Base-by-base conservation (phyloP, 805 yeast genomes). In the Yarrowia divulgata region DNA sequence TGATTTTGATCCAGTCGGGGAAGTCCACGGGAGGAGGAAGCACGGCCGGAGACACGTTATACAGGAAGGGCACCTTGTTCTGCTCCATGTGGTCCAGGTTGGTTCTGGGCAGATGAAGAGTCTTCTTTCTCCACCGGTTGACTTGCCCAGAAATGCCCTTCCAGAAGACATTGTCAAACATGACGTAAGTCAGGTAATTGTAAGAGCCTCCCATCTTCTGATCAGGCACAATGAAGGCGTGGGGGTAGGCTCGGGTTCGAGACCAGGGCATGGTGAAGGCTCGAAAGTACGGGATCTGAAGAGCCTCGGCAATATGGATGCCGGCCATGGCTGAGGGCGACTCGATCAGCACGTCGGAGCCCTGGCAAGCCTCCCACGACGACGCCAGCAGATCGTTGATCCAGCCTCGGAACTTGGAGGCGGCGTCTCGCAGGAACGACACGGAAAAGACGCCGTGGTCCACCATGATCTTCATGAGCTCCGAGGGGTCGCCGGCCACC, bases 181-280 rank as follows among this genome's bases (percentile, higher is more conserved):
- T 86, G 8, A 93, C 94, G 79, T 94, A 97, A 0, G 98, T 93
- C 80, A 94, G 82, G 75, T 91, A 91, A 76, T 94, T 94, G 79
- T 94, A 94, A 10, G 93, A 89, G 2, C 98, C 97, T 12, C 97
- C 97, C 77, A 90, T 85, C 75, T 90, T 91, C 78, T 91, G 96
- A 71, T 93, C 97, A 0, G 98, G 97, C 8, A 91, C 97, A 76
- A 93, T 87, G 72, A 94, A 93, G 0, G 98, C 98, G 81, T 94
- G 98, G 0, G 98, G 98, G 76, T 94, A 94, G 0, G 97, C 97
- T 73, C 97, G 83, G 0, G 98, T 93, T 71, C 97, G 81, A 0
- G 98, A 91, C 98, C 98, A 94, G 0, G 98, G 98, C 98, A 94
- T 94, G 0, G 98, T 94, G 76, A 94, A 94, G 0, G 98, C 98